Evolutionary conservation across 164 flowering plant genomes (phyloP), one percentile per base, ranked within the genome.

Genomic region (Tinospora cordifolia): DNA sequence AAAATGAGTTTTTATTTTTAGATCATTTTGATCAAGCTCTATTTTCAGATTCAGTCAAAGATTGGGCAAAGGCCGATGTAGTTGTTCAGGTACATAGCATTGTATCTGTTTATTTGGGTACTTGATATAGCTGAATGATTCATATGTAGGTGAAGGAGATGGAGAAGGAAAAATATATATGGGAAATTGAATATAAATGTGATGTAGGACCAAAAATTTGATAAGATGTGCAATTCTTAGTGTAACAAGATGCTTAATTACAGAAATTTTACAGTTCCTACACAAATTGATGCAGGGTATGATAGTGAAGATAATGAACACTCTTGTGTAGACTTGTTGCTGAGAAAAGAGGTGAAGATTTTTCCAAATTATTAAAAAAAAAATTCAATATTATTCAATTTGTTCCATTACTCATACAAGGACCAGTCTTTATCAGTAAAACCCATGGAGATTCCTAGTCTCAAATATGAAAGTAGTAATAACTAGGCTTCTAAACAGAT

Each of bases 11-110:
- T 68, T 34, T 92, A 14, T 94, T 90, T 71, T 22, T 92, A 59
- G 97, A 94, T 83, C 87, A 90, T 81, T 87, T 94, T 68, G 97
- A 94, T 76, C 97, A 90, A 81, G 83, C 82, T 63, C 81, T 94
- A 41, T 86, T 90, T 38, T 87, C 96, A 57, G 89, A 88, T 72
- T 73, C 76, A 6, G 82, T 85, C 68, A 83, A 78, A 75, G 62
- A 22, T 27, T 84, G 83, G 91, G 54, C 77, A 57, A 73, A 80
- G 69, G 77, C 87, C 41, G 96, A 94, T 78, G 90, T 86, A 21
- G 75, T 92, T 74, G 63, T 94, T 79, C 99, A 94, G 97, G 99
- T 92, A 80, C 54, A 63, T 51, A 58, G 36, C 60, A n/a, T 10
- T 39, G 17, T 69, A 21, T 44, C 8, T 51, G 11, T 40, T 19